Percentiles rank a stretch among this genome's conserved stretches.
These are phyloP conservation scores for Torulaspora pretoriensis DNA, from an alignment of 1,139 yeast genomes.

Conservation along the genomic window DNA sequence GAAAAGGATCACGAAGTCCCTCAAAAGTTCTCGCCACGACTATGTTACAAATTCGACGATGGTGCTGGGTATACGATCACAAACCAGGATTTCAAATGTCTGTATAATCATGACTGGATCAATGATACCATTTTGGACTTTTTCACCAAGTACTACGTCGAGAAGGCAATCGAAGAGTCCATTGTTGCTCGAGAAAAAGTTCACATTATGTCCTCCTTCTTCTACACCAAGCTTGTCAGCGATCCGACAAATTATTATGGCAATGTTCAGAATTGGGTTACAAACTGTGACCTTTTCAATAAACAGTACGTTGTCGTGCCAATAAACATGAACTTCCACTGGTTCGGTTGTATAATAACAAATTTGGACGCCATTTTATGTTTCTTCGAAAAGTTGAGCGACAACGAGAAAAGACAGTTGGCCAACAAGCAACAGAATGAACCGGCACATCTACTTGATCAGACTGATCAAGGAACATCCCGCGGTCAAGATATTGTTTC, in stretches of 20 bases:
- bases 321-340: conserved; percentile 74
- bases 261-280: conserved; percentile 77
- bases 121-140: conserved; percentile 73
- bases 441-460: background rate
- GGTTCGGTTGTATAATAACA: conserved; percentile 78
- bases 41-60: conserved; percentile 48
- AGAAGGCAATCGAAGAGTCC: conserved; percentile 36
- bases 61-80: conserved; percentile 49
- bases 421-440: background rate
- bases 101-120: conserved; percentile 70
- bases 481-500: conserved; percentile 2
- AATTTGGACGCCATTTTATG: conserved; percentile 36
- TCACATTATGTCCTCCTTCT: conserved; percentile 77
- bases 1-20: conserved; percentile 52
- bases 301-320: conserved; percentile 71
- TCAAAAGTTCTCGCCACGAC: conserved; percentile 53
- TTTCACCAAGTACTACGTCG: conserved; percentile 56
- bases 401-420: conserved; percentile 1
- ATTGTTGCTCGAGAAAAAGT: conserved; percentile 37
- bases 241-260: conserved; percentile 46
- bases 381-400: conserved; percentile 8
- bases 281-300: conserved; percentile 59
- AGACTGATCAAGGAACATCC: background rate
- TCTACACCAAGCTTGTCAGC: conserved; percentile 61
- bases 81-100: conserved; percentile 60